These are phyloP conservation scores for Prosopis cineraria DNA, from an alignment of 306 rosid genomes.

Conservation along the genomic window DNA sequence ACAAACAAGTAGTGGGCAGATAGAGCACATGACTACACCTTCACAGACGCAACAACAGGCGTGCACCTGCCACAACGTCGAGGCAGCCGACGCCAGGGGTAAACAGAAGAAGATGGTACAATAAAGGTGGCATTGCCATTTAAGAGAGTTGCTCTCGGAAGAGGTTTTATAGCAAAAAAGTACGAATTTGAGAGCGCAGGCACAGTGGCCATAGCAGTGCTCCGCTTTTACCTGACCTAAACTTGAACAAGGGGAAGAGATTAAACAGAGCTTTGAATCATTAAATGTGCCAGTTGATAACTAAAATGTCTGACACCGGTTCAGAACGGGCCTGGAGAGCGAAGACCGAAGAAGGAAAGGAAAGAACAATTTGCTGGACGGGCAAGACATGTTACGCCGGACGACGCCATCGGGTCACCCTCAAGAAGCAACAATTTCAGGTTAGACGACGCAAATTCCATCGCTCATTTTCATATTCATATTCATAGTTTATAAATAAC, in stretches of 20 bases:
- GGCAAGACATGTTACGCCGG: not conserved
- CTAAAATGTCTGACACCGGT: not conserved
- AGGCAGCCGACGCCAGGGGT: slow-evolving; percentile 31
- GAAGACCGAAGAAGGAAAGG: too few relatives aligned
- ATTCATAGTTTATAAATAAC: not conserved
- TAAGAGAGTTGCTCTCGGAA: slow-evolving; percentile 35
- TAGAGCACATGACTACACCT: slow-evolving; percentile 39
- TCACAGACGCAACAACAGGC: slow-evolving; percentile 43
- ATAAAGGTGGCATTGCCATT: slow-evolving; percentile 27
- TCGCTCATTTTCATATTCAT: not conserved
- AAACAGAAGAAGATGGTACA: slow-evolving; percentile 34
- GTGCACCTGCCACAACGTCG: slow-evolving; percentile 39
- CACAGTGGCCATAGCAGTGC: slow-evolving; percentile 47
- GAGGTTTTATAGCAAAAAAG: slow-evolving; percentile 41
- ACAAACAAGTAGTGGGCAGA: slow-evolving; percentile 42
- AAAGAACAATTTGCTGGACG: not conserved
- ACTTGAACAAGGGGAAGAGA: not conserved
- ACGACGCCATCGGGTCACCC: not conserved
- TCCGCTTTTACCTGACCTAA: not conserved
- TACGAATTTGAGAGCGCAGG: slow-evolving; percentile 39
- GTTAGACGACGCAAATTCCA: not conserved
- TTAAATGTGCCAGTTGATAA: not conserved
- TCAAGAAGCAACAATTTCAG: not conserved
- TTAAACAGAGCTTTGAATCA: not conserved
- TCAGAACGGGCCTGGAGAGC: not conserved